A percentile compares a stretch with the other conserved stretches of the same genome.
Evolutionary conservation across 2,329 filamentous ascomycete species (phyloP).

Genomic region (Pyrenochaeta sp.): DNA sequence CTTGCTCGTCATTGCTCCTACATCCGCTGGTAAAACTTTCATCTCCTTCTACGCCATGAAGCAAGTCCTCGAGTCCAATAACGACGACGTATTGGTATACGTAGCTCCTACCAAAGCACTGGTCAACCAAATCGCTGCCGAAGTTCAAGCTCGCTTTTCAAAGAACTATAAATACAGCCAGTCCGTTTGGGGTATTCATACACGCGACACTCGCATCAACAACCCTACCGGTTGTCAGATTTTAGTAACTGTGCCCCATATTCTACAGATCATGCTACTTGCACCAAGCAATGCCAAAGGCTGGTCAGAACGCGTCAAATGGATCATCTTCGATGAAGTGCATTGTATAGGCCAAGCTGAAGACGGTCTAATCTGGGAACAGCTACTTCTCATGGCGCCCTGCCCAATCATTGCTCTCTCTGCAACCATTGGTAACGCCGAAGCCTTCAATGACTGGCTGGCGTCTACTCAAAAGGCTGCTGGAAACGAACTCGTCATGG

Average conservation of each 20-base stretch:
- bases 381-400: conserved; percentile 75
- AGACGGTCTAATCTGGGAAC: conserved; percentile 81
- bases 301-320: conserved; percentile 74
- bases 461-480: conserved; percentile 68
- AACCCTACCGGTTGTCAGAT: conserved; percentile 77
- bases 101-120: conserved; percentile 83
- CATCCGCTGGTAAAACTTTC: conserved; percentile 82
- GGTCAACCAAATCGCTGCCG: conserved; percentile 84
- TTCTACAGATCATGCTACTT: conserved; percentile 78
- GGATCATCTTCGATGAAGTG: conserved; percentile 85
- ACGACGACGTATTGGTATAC: conserved; percentile 78
- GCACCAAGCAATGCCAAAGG: conserved; percentile 71
- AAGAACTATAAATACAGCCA: conserved; percentile 69
- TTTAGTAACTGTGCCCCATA: conserved; percentile 78
- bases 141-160: conserved; percentile 76
- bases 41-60: conserved; percentile 88
- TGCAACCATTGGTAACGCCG: conserved; percentile 79
- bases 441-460: conserved; percentile 75
- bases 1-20: conserved; percentile 79
- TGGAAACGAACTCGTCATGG: conserved; percentile 71
- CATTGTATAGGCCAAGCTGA: conserved; percentile 81
- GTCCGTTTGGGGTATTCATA: conserved; percentile 82
- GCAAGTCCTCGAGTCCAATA: conserved; percentile 71
- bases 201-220: conserved; percentile 77
- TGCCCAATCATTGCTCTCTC: conserved; percentile 83